Base-by-base conservation (phyloP, 805 yeast species). In the Wickerhamomyces subpelliculosus region DNA sequence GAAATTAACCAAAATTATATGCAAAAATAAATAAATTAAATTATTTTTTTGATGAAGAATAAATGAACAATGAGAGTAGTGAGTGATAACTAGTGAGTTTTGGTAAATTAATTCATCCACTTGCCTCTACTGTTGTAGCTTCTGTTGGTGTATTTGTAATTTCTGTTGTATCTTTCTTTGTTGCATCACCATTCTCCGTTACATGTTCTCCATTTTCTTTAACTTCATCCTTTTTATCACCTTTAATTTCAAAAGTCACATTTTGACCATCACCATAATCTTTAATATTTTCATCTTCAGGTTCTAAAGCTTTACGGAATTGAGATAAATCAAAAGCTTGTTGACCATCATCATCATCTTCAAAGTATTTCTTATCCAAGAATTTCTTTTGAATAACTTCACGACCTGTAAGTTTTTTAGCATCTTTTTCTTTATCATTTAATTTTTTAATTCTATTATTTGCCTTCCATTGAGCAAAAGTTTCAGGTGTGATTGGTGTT, bases 401-500 rank as follows among this genome's bases (percentile, higher is more conserved):
- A 57, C 72, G 76, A 48, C 95, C 95, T 8, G 81, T 73, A 34
- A 75, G 62, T 24, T 58, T 70, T 51, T 67, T 73, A 57, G 70
- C 77, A 26, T 60, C 67, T 28, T 59, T 62, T 49, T 62, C 52
- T 43, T 61, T 62, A 12, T 60, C 64, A 36, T 67, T 67, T 31
- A 69, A 64, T 62, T 70, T 80, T 59, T 74, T 73, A 42, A 73
- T 73, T 43, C 65, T 64, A 50, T 87, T 88, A 43, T 77, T 74
- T 47, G 64, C 57, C 64, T 89, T 88, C 97, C 98, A 93, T 53
- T 73, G 73, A 24, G 72, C 72, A 60, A 93, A 93, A 13, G 89
- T 60, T 42, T 82, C 88, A 20, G 77, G 65, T 1, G 94, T 89
- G 45, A 94, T 87, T 24, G 97, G 97, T 1, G 97, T 90, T 55